Base-by-base conservation (phyloP, 2,329 filamentous ascomycete genomes). In the Metarhizium humberi region DNA sequence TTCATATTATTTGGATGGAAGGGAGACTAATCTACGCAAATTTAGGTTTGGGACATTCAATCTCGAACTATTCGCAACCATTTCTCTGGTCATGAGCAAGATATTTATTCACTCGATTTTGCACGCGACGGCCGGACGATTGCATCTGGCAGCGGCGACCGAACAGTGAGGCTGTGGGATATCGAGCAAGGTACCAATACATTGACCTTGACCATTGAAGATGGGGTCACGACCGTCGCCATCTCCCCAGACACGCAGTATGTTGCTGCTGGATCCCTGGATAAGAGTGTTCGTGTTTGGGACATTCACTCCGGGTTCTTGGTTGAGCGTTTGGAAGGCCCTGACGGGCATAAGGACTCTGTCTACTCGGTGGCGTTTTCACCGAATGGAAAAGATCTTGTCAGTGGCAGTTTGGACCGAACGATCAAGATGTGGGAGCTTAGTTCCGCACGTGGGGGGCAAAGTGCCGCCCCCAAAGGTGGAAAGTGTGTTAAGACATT, bases 401-500 rank as follows among this genome's bases (percentile, higher is more conserved):
- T 97, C 67, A 95, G 88, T 65, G 94, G 94, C 60, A 95, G 88
- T 79, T 76, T 97, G 63, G 94, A 99, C 71, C 95, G 95, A 79
- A 97, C 92, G 0, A 97, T 97, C 78, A 96, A 96, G 78, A 95
- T 97, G 87, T 99, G 94, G 92, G 92, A 96, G 76, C 80, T 99
- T 52, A 86, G 82, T 55, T 82, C 87, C 25, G 82, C 86, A 48
- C 82, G 88, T 62, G 81, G 85, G 64, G 80, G 85, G 57, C 79
- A 83, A 50, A 83, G 81, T 66, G 79, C 82, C 48, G 83, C 80
- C 36, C 80, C 86, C 8, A 95, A 94, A 77, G 87, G 88, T 40
- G 92, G 94, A 63, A 90, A 95, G 70, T 97, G 94, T 69, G 86
- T 96, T 65, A 90, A 92, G 76, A 97, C 92, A 1, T 99, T 97